These are phyloP conservation scores for Lupinus albus DNA, from an alignment of 306 rosid species.

Conservation along the genomic window DNA sequence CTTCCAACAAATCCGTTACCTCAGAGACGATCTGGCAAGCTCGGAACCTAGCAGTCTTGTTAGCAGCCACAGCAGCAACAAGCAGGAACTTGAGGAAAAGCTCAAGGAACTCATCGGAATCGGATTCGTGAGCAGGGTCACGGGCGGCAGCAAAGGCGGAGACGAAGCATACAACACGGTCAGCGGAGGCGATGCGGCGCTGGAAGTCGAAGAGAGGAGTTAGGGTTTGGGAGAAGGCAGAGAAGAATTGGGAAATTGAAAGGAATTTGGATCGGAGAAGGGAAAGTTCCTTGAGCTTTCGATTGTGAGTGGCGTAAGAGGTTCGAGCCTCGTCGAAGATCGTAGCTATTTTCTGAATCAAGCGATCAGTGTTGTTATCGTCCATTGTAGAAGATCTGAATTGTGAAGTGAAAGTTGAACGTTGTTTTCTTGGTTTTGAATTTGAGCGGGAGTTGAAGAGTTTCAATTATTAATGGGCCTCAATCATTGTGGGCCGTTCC, in stretches of 20 bases:
- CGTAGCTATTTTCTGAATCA: slow-evolving; percentile 58
- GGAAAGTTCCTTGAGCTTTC: slow-evolving; percentile 82
- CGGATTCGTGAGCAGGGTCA: slow-evolving; percentile 40
- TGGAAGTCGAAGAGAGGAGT: slow-evolving; percentile 69
- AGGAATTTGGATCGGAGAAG: slow-evolving; percentile 62
- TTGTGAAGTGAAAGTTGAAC: neutral
- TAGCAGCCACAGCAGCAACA: slow-evolving; percentile 51
- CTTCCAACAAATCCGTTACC: slow-evolving; percentile 46
- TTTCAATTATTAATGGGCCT: neutral
- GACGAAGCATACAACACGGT: slow-evolving; percentile 73
- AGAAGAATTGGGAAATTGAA: slow-evolving; percentile 57
- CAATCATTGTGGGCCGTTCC: neutral
- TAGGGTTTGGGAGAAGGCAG: slow-evolving; percentile 67
- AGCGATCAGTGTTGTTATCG: slow-evolving; percentile 30
- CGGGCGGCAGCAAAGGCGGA: slow-evolving; percentile 59
- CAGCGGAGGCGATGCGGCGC: slow-evolving; percentile 64
- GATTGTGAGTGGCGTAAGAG: slow-evolving; percentile 79
- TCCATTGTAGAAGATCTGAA: slow-evolving; percentile 40
- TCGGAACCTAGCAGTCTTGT: slow-evolving; percentile 71
- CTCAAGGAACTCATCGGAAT: slow-evolving; percentile 62
- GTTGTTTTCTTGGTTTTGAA: slow-evolving; percentile 48
- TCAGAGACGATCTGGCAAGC: slow-evolving; percentile 91
- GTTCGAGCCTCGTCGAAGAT: slow-evolving; percentile 69
- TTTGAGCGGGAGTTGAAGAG: slow-evolving; percentile 51
- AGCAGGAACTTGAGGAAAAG: slow-evolving; percentile 73